Percentiles rank a stretch among this genome's conserved stretches.
Evolutionary conservation across 2,329 filamentous ascomycete species (phyloP).

Genomic region (Colletotrichum noveboracense): DNA sequence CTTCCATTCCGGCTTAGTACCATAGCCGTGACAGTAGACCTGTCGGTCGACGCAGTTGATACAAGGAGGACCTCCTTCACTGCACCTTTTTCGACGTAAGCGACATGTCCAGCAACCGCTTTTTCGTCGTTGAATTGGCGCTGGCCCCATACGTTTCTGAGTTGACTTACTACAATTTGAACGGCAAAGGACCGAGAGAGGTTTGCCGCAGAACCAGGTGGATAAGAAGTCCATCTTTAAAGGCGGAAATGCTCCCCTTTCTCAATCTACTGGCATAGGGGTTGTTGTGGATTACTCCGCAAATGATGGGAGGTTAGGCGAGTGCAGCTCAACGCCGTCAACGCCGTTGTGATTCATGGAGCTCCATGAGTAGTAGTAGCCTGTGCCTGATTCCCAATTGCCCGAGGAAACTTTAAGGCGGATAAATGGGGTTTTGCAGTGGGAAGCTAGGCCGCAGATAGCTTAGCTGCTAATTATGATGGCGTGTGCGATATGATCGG

Average conservation of each 20-base stretch:
- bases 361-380: too few species aligned
- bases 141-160: not conserved
- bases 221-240: not conserved
- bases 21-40: not conserved
- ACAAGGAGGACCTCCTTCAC: not conserved
- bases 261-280: not conserved
- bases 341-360: not conserved
- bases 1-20: not conserved
- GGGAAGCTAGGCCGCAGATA: not conserved
- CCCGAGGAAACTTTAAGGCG: not conserved
- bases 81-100: not conserved
- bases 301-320: not conserved
- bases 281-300: not conserved
- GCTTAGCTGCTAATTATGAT: too few species aligned
- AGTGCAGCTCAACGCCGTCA: not conserved
- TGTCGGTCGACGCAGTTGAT: not conserved
- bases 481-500: not conserved
- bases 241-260: accelerated
- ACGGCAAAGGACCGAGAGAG: not conserved
- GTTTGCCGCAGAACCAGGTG: not conserved
- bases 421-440: not conserved
- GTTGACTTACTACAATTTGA: not conserved
- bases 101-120: not conserved
- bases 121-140: not conserved
- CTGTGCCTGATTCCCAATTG: not conserved